Evolutionary conservation across 306 rosid species (phyloP).

Genomic region (Trifolium subterraneum): DNA sequence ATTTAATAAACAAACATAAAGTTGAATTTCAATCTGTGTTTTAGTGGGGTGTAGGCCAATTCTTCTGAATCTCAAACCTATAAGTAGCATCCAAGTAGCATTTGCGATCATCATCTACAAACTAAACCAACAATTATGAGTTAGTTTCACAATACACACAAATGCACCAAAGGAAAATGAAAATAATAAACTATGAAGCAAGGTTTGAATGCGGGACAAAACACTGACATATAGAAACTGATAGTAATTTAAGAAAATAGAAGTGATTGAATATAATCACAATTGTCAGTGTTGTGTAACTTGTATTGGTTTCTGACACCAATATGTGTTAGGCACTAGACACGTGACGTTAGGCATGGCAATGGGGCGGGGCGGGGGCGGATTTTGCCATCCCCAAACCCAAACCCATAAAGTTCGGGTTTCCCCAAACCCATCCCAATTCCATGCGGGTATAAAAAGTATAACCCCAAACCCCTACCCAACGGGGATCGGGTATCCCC

Average conservation of each 20-base stretch:
- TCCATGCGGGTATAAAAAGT: no score
- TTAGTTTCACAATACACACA: conserved; percentile 6
- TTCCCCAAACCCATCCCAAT: no score
- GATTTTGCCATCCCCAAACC: no score
- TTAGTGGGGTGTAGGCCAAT: conserved; percentile 66
- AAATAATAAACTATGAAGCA: neutral
- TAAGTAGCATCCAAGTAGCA: conserved; percentile 80
- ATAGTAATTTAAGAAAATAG: neutral
- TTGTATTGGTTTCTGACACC: neutral
- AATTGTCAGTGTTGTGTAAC: neutral
- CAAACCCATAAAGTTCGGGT: no score
- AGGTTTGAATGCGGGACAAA: neutral
- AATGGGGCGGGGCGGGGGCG: no score
- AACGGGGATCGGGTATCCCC: no score
- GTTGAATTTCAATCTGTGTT: conserved; percentile 46
- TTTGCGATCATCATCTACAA: conserved; percentile 89
- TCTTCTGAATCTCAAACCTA: conserved; percentile 85
- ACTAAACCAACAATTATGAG: conserved; percentile 50
- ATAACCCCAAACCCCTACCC: no score
- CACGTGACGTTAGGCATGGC: no score
- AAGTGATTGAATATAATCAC: neutral
- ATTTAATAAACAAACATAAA: conserved; percentile 42
- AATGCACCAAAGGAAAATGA: neutral
- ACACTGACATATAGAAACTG: neutral
- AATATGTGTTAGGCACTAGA: neutral